phyloP scores from a whole-genome alignment of 1,139 yeast genomes.

The Eremothecium sinecaudum region DNA sequence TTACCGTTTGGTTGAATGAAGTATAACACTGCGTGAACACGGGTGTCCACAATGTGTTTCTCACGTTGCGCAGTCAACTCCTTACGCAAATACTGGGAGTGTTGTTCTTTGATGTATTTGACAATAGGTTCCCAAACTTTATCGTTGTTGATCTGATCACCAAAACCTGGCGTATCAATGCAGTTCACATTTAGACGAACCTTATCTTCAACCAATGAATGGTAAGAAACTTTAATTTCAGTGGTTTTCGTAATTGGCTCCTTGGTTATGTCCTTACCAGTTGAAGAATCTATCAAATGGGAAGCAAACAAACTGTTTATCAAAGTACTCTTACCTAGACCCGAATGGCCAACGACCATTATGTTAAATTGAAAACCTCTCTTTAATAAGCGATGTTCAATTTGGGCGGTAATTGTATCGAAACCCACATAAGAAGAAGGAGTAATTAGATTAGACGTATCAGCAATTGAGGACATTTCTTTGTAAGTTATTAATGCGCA shows the following conservation, averaged over 20 bases:
- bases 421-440: conserved; percentile 76
- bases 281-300: conserved; percentile 62
- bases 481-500: not conserved
- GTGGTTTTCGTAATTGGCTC: conserved; percentile 83
- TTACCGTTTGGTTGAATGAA: conserved; percentile 82
- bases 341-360: conserved; percentile 92
- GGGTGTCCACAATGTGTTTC: conserved; percentile 70
- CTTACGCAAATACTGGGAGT: conserved; percentile 82
- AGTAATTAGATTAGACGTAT: conserved; percentile 10
- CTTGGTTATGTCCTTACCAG: conserved; percentile 38
- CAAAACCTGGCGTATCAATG: conserved; percentile 96
- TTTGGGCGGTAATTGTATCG: conserved; percentile 91
- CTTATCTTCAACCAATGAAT: conserved; percentile 68
- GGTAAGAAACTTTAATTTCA: conserved; percentile 70
- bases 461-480: conserved; percentile 4
- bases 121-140: conserved; percentile 96
- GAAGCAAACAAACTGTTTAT: conserved; percentile 85
- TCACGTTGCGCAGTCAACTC: conserved; percentile 96
- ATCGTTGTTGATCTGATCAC: conserved; percentile 92
- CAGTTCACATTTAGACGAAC: conserved; percentile 79
- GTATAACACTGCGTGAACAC: conserved; percentile 89
- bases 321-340: conserved; percentile 87
- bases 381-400: conserved; percentile 82
- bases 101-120: conserved; percentile 93
- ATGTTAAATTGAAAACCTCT: conserved; percentile 91